Conservation (phyloP, 2,329 filamentous ascomycete species). For the Dryadomyces quercivorus region DNA sequence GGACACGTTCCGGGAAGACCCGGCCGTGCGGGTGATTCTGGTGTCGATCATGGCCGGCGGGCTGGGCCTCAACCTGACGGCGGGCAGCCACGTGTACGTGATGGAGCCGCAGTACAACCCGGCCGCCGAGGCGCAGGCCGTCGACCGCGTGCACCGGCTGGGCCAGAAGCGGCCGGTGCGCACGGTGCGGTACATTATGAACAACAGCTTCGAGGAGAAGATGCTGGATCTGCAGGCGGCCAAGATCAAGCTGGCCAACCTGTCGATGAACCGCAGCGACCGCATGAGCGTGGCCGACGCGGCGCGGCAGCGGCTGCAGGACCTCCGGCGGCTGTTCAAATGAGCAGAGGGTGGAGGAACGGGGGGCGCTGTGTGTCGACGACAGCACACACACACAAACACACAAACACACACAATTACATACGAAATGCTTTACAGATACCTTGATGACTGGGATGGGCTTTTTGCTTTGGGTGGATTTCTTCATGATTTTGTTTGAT, state of each 20-base stretch:
- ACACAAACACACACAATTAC: too few species aligned
- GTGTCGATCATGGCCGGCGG: constrained; percentile 90
- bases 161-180: constrained; percentile 81
- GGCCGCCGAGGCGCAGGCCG: constrained; percentile 83
- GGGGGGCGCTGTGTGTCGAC: too few species aligned
- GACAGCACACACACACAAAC: too few species aligned
- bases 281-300: constrained; percentile 32
- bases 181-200: constrained; percentile 86
- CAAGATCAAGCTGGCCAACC: constrained; percentile 80
- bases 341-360: background rate
- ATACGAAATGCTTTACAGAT: too few species aligned
- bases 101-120: constrained; percentile 99
- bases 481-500: background rate
- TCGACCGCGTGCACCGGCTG: constrained; percentile 84
- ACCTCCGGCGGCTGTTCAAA: constrained; percentile 43
- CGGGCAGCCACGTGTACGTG: constrained; percentile 78
- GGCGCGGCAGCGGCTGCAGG: constrained; percentile 26
- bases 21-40: constrained; percentile 63
- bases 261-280: constrained; percentile 29
- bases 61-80: constrained; percentile 79
- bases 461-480: too few species aligned
- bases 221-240: constrained; percentile 82
- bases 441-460: too few species aligned
- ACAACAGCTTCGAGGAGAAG: constrained; percentile 82
- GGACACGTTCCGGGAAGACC: constrained; percentile 63